phyloP scores from a whole-genome alignment of 2,329 filamentous ascomycete species.

The Diplodia seriata region DNA sequence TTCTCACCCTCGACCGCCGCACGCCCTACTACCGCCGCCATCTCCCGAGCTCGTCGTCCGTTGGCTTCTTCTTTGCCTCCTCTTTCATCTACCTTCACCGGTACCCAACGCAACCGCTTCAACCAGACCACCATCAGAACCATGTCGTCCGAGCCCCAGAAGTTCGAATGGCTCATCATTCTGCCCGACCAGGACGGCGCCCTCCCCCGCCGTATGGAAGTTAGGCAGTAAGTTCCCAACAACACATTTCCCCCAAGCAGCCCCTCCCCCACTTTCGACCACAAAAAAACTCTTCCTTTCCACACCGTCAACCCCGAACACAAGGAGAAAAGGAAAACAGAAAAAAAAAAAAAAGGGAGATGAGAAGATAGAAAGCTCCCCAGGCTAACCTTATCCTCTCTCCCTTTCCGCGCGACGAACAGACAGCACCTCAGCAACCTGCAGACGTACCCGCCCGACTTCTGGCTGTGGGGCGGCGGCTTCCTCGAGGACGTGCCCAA shows the following conservation, averaged over 20 bases:
- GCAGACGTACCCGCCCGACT: slow-evolving; percentile 60
- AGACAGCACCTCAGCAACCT: slow-evolving; percentile 65
- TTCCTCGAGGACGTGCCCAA: slow-evolving; percentile 70
- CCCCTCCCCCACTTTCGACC: background rate
- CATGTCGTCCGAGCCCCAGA: slow-evolving; percentile 38
- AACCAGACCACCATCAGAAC: slow-evolving; percentile 1
- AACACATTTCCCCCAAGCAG: background rate
- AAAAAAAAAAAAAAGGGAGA: background rate
- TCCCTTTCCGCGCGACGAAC: background rate
- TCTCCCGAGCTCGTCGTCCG: background rate
- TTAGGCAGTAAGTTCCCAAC: slow-evolving; percentile 41
- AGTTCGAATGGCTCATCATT: slow-evolving; percentile 60
- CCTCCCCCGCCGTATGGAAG: slow-evolving; percentile 52
- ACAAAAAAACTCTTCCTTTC: background rate
- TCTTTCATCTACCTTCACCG: background rate
- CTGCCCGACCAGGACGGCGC: slow-evolving; percentile 53
- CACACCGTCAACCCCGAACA: background rate
- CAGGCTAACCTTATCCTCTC: background rate
- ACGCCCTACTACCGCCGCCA: background rate
- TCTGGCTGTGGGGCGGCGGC: slow-evolving; percentile 71
- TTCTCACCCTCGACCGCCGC: background rate
- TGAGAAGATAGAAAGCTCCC: background rate
- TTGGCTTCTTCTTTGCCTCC: background rate
- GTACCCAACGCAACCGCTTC: slow-evolving; percentile 3
- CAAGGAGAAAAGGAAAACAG: background rate